A percentile compares a stretch with the other conserved stretches of the same genome.
These are phyloP conservation scores for Pharus latifolius DNA, from an alignment of 176 grass and related monocot genomes.

Conservation along the genomic window DNA sequence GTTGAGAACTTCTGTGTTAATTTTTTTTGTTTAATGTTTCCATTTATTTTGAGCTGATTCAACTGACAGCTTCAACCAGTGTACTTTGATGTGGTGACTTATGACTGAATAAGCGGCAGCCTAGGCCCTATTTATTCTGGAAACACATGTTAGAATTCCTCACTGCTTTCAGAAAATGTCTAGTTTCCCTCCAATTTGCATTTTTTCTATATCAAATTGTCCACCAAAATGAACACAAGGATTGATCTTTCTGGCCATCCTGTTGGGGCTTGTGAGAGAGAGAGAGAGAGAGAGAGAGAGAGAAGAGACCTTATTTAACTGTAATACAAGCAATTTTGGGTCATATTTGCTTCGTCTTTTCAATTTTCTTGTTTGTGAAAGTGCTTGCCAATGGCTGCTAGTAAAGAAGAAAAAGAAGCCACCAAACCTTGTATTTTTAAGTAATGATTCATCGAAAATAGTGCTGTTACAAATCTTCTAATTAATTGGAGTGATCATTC, in stretches of 20 bases:
- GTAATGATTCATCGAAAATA: background rate
- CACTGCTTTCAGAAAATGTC: background rate
- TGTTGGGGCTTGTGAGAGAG: background rate
- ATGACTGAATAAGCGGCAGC: background rate
- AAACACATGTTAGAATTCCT: background rate
- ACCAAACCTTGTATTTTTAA: background rate
- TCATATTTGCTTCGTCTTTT: background rate
- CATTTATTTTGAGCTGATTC: background rate
- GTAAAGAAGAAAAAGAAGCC: background rate
- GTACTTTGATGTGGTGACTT: background rate
- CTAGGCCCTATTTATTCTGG: background rate
- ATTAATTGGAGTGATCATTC: slow-evolving; percentile 8
- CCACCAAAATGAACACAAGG: background rate
- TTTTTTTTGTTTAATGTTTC: too few relatives aligned
- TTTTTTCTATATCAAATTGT: background rate
- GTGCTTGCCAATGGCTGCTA: background rate
- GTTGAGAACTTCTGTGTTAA: too few relatives aligned
- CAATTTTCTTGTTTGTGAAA: background rate
- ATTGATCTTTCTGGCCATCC: background rate
- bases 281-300: background rate
- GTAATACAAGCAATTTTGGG: background rate
- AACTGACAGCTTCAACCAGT: background rate
- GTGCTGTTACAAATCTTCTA: slow-evolving; percentile 1
- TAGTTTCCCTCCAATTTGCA: background rate
- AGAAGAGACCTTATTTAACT: background rate